A percentile compares a stretch with the other conserved stretches of the same genome.
These are phyloP conservation scores for Trichoderma atrobrunneum DNA, from an alignment of 2,329 filamentous ascomycete genomes.

Conservation along the genomic window DNA sequence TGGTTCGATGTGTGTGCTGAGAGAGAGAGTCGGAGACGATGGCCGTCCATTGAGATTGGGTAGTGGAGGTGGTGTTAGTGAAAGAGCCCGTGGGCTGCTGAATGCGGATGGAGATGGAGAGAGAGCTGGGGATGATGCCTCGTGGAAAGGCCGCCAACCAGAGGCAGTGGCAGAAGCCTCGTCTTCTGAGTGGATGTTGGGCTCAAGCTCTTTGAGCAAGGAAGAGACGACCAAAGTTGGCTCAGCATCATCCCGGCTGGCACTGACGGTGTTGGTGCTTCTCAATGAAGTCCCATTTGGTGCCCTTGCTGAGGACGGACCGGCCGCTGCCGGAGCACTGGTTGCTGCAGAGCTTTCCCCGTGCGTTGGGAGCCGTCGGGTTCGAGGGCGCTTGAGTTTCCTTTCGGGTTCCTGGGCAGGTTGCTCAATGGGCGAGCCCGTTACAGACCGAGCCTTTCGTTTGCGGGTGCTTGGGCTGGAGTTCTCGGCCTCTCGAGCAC, in stretches of 20 bases:
- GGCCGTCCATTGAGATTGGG: slow-evolving; percentile 52
- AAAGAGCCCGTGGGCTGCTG: slow-evolving; percentile 65
- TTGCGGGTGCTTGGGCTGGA: slow-evolving; percentile 59
- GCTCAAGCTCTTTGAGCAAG: slow-evolving; percentile 82
- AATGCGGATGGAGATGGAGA: slow-evolving; percentile 63
- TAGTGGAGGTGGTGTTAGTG: slow-evolving; percentile 67
- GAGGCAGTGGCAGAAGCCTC: slow-evolving; percentile 37
- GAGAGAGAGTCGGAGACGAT: slow-evolving; percentile 61
- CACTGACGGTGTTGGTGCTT: slow-evolving; percentile 23
- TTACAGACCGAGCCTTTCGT: slow-evolving; percentile 68
- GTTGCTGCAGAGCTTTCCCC: slow-evolving; percentile 47
- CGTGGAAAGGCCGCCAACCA: slow-evolving; percentile 33
- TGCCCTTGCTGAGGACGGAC: slow-evolving; percentile 28
- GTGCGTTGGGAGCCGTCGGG: slow-evolving; percentile 58
- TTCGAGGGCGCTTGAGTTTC: slow-evolving; percentile 83
- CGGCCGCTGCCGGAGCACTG: slow-evolving; percentile 32
- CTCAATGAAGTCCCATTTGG: slow-evolving; percentile 26
- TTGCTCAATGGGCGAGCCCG: slow-evolving; percentile 65
- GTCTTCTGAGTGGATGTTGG: slow-evolving; percentile 57
- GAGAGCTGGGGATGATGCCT: slow-evolving; percentile 59
- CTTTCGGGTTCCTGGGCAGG: slow-evolving; percentile 69
- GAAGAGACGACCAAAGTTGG: slow-evolving; percentile 86
- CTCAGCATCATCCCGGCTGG: slow-evolving; percentile 40
- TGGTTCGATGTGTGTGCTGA: slow-evolving; percentile 71
- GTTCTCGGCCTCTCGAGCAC: slow-evolving; percentile 68